Conservation (phyloP, 179 eudicot genomes). For the Spergularia azorica region DNA sequence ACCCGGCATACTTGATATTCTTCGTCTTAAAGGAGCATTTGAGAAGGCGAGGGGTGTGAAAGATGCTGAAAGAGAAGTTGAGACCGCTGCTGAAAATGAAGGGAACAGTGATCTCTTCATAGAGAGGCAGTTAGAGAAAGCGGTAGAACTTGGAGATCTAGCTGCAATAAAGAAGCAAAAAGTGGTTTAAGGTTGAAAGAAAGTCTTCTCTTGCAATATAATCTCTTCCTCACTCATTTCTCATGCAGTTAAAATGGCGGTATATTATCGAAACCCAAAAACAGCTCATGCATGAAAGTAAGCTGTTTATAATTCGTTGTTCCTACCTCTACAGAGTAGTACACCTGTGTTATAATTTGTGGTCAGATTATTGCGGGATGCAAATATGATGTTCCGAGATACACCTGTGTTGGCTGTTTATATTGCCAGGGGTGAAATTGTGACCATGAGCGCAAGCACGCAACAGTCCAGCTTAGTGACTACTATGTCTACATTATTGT, state of each 20-base stretch:
- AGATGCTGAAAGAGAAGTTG: slow-evolving; percentile 24
- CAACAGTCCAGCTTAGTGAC: not conserved
- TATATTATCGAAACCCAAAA: not conserved
- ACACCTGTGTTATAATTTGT: not conserved
- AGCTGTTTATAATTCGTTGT: not conserved
- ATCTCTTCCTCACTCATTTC: slow-evolving; percentile 10
- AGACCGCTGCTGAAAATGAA: slow-evolving; percentile 28
- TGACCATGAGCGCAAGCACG: no score
- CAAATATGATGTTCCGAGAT: not conserved
- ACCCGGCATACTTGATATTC: slow-evolving; percentile 37
- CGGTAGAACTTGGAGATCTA: slow-evolving; percentile 42
- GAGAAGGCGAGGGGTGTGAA: slow-evolving; percentile 40
- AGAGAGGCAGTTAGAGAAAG: slow-evolving; percentile 64
- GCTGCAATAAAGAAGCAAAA: slow-evolving; percentile 32
- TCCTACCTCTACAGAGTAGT: no score
- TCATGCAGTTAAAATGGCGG: not conserved
- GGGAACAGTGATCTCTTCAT: slow-evolving; percentile 49
- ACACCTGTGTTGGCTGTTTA: not conserved
- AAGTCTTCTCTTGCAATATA: not conserved
- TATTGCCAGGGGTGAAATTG: slow-evolving; percentile 3
- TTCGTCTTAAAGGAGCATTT: slow-evolving; percentile 45
- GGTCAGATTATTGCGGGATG: slow-evolving; percentile 5
- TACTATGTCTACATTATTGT: slow-evolving; percentile 3
- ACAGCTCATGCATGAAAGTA: not conserved
- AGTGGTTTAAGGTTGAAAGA: slow-evolving; percentile 17